Evolutionary conservation across 2,329 filamentous ascomycete species (phyloP).

Genomic region (Hypoxylon sp.): DNA sequence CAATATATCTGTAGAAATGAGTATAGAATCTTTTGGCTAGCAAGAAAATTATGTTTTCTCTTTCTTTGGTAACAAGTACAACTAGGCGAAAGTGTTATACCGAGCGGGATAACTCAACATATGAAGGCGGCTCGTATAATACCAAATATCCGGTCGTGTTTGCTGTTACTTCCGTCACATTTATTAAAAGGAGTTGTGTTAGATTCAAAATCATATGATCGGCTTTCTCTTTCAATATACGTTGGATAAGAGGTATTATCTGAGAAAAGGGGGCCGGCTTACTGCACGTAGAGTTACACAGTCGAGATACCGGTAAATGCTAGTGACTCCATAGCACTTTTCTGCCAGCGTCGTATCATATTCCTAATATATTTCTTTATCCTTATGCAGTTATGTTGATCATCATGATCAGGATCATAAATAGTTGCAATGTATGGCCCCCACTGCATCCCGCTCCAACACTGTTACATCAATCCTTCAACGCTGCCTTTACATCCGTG

Average conservation of each 20-base stretch:
- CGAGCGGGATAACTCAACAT: neutral
- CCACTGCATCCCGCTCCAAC: neutral
- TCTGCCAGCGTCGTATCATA: neutral
- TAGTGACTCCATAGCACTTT: neutral
- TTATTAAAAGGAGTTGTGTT: neutral
- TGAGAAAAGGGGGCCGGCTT: neutral
- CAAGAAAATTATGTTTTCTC: too few species aligned
- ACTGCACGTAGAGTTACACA: slow-evolving; percentile 4
- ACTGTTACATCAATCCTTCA: slow-evolving; percentile 10
- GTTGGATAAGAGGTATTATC: neutral
- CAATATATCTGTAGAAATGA: too few species aligned
- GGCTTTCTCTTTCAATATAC: neutral
- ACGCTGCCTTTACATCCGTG: neutral
- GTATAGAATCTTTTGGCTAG: too few species aligned
- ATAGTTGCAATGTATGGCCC: neutral
- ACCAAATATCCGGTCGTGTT: neutral
- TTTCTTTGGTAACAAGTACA: too few species aligned
- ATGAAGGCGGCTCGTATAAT: neutral
- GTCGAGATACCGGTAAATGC: slow-evolving; percentile 5
- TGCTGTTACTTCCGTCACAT: neutral
- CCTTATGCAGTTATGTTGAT: slow-evolving; percentile 13
- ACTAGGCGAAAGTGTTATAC: neutral
- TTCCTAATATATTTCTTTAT: neutral
- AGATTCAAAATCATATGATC: neutral
- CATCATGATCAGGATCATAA: slow-evolving; percentile 18